Percentiles rank a stretch among this genome's conserved stretches.
Conservation (phyloP, 768 basidiomycete genomes). For the Panellus pusillus region DNA sequence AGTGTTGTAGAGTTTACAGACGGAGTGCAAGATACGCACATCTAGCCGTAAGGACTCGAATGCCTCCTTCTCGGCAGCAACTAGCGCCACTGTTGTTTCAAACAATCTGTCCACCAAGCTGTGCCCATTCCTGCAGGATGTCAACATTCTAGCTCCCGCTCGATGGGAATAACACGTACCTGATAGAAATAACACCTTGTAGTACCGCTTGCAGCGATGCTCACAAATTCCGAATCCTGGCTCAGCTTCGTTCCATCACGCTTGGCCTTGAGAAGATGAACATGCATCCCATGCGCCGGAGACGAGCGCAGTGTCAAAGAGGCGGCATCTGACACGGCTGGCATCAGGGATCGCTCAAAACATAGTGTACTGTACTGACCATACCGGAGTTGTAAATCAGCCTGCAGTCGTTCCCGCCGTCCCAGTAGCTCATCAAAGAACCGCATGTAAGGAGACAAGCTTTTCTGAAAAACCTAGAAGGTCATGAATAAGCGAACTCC, state of each 20-base stretch:
- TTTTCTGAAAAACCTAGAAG: slow-evolving; percentile 60
- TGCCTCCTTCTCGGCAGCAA: slow-evolving; percentile 65
- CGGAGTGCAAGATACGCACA: slow-evolving; percentile 24
- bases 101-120: slow-evolving; percentile 68
- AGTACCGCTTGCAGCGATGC: slow-evolving; percentile 60
- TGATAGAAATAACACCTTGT: slow-evolving; percentile 71
- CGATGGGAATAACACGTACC: slow-evolving; percentile 34
- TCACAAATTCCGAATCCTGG: slow-evolving; percentile 49
- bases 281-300: slow-evolving; percentile 69
- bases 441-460: slow-evolving; percentile 48
- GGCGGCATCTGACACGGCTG: slow-evolving; percentile 52
- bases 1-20: slow-evolving; percentile 1
- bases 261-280: slow-evolving; percentile 67
- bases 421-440: slow-evolving; percentile 44
- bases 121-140: slow-evolving; percentile 63
- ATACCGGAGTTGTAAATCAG: slow-evolving; percentile 50
- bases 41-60: slow-evolving; percentile 70
- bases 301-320: slow-evolving; percentile 74
- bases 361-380: slow-evolving; percentile 37
- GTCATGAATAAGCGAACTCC: background rate
- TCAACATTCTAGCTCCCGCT: background rate
- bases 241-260: slow-evolving; percentile 56
- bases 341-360: background rate
- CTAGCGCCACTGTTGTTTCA: slow-evolving; percentile 53
- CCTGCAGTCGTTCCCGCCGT: slow-evolving; percentile 54